Conservation (phyloP, 768 basidiomycete species). For the Amanita fuliginea region DNA sequence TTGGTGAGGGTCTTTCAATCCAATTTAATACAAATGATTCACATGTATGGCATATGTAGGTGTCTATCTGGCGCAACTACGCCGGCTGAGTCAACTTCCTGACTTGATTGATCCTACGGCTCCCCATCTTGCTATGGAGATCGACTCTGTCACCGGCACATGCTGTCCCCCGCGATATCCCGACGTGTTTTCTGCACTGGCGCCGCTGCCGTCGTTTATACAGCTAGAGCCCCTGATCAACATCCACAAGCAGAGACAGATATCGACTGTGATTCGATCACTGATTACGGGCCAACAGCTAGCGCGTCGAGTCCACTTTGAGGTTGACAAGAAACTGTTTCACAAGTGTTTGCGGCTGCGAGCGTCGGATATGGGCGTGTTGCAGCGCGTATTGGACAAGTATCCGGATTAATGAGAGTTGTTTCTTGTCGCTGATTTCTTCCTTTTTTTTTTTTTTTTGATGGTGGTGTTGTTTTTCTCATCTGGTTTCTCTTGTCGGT, state of each 20-base stretch:
- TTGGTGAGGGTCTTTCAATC: slow-evolving; percentile 37
- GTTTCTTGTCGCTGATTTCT: too few relatives aligned
- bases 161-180: slow-evolving; percentile 66
- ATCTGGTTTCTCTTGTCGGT: too few relatives aligned
- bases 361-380: slow-evolving; percentile 44
- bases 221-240: slow-evolving; percentile 81
- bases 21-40: background rate
- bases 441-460: too few relatives aligned
- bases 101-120: slow-evolving; percentile 79
- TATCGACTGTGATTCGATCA: slow-evolving; percentile 71
- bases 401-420: slow-evolving; percentile 12
- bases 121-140: slow-evolving; percentile 54
- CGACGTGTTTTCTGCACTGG: slow-evolving; percentile 66
- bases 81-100: slow-evolving; percentile 54
- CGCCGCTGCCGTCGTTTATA: slow-evolving; percentile 65
- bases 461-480: too few relatives aligned
- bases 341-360: slow-evolving; percentile 64
- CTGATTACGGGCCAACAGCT: slow-evolving; percentile 78
- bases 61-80: slow-evolving; percentile 65
- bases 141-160: slow-evolving; percentile 50
- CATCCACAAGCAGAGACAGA: slow-evolving; percentile 78
- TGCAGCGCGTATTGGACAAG: slow-evolving; percentile 33
- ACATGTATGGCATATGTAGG: slow-evolving; percentile 30
- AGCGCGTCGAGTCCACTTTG: slow-evolving; percentile 59
- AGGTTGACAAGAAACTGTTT: slow-evolving; percentile 66